Conservation (phyloP, 1,139 yeast genomes). For the Waltiozyma sp. region DNA sequence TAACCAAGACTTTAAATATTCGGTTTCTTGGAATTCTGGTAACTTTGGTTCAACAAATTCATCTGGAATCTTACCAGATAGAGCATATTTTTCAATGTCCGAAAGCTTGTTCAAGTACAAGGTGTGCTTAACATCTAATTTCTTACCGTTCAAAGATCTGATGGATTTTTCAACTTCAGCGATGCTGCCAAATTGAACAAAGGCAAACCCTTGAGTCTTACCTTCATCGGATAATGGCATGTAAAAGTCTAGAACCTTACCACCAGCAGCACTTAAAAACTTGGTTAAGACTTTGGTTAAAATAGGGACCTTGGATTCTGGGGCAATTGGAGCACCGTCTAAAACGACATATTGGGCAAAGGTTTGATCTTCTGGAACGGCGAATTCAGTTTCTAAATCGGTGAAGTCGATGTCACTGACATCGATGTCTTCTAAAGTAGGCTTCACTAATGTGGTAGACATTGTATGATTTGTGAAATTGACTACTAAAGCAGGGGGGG, state of each 20-base stretch:
- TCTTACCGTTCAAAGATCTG: slow-evolving; percentile 73
- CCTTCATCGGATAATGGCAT: slow-evolving; percentile 71
- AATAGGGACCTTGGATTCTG: slow-evolving; percentile 77
- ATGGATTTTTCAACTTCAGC: slow-evolving; percentile 72
- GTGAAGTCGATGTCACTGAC: slow-evolving; percentile 75
- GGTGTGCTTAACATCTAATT: slow-evolving; percentile 88
- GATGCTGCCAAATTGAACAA: slow-evolving; percentile 67
- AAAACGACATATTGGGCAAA: slow-evolving; percentile 76
- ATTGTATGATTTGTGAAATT: neutral
- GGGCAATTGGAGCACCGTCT: slow-evolving; percentile 95
- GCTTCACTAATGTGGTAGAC: slow-evolving; percentile 8
- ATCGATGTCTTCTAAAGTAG: slow-evolving; percentile 28
- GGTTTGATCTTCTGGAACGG: slow-evolving; percentile 48
- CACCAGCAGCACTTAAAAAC: slow-evolving; percentile 60
- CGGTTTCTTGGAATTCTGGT: slow-evolving; percentile 62
- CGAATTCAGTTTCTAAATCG: slow-evolving; percentile 73
- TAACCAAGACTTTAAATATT: slow-evolving; percentile 84
- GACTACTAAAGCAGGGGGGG: too few species aligned
- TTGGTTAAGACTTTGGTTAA: slow-evolving; percentile 79
- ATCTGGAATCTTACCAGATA: slow-evolving; percentile 50
- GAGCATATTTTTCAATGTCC: slow-evolving; percentile 77
- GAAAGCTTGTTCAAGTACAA: slow-evolving; percentile 71
- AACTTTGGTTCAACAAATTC: slow-evolving; percentile 63
- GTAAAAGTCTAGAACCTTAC: slow-evolving; percentile 32
- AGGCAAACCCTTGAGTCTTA: slow-evolving; percentile 77